These are phyloP conservation scores for Emmonsiellopsis sp. DNA, from an alignment of 2,329 filamentous ascomycete species.

Conservation along the genomic window DNA sequence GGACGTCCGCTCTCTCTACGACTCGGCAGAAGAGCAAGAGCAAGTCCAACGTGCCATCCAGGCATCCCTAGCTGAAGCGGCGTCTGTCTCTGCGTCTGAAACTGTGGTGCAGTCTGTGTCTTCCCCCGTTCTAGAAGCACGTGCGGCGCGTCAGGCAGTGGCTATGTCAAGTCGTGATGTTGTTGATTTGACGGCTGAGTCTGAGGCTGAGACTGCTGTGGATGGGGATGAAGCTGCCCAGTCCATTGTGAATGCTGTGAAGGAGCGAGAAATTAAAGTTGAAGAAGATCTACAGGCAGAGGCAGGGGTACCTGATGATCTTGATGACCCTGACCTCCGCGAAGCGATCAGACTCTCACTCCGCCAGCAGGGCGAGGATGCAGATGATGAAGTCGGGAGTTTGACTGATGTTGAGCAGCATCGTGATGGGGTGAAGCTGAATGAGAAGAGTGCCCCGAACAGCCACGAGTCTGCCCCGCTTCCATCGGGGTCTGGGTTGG, in stretches of 20 bases:
- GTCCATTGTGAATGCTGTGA: too few relatives aligned
- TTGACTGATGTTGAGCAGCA: too few relatives aligned
- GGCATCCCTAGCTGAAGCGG: neutral
- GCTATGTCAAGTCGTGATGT: neutral
- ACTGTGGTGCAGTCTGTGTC: too few relatives aligned
- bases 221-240: slow-evolving; percentile 6
- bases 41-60: neutral
- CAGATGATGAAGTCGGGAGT: too few relatives aligned
- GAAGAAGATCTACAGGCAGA: too few relatives aligned
- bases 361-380: too few relatives aligned
- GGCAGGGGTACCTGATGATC: too few relatives aligned
- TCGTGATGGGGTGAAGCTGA: neutral
- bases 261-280: too few relatives aligned
- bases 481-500: slow-evolving; percentile 9
- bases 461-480: neutral
- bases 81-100: neutral
- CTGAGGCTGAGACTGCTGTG: neutral
- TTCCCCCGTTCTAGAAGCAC: too few relatives aligned
- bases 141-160: too few relatives aligned
- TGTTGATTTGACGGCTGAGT: slow-evolving; percentile 3
- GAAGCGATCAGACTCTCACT: too few relatives aligned
- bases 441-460: slow-evolving; percentile 9
- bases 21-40: neutral
- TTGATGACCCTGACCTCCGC: too few relatives aligned
- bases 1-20: neutral